These are phyloP conservation scores for Chlamydomonas sp. DNA, from an alignment of 139 green algal genomes.

Conservation along the genomic window DNA sequence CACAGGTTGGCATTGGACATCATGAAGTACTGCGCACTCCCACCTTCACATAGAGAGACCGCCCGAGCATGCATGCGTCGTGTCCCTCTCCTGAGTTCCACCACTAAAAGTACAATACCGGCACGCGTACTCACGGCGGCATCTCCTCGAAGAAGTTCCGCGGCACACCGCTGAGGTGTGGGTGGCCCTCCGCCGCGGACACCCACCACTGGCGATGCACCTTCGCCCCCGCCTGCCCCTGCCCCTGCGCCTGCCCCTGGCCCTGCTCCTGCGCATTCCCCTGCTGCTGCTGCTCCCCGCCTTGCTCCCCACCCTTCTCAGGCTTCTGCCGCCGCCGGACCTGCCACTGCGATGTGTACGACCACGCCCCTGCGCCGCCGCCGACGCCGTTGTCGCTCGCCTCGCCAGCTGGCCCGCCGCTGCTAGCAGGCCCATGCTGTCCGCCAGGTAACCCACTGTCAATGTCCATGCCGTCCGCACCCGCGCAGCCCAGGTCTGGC, in stretches of 20 bases:
- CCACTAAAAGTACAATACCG: neutral
- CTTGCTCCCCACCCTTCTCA: too few species aligned
- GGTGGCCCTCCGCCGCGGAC: constrained; percentile 6
- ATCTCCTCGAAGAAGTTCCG: neutral
- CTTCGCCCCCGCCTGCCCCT: neutral
- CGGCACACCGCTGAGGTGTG: neutral
- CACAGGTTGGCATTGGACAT: too few species aligned
- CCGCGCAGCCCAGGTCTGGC: neutral
- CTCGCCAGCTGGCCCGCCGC: neutral
- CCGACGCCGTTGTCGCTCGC: neutral
- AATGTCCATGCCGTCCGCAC: neutral
- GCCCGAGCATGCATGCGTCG: too few species aligned
- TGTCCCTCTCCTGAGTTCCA: neutral
- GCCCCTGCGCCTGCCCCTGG: neutral
- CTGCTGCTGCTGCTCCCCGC: neutral
- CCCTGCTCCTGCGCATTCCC: neutral
- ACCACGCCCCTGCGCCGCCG: neutral
- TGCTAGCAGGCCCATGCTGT: neutral
- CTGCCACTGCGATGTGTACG: too few species aligned
- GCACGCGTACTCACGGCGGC: constrained; percentile 19
- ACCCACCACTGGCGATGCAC: constrained; percentile 17
- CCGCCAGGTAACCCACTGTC: neutral
- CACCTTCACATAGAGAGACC: too few species aligned
- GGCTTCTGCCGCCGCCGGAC: neutral
- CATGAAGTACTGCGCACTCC: too few species aligned